These are phyloP conservation scores for Aspergillus incahuasiensis DNA, from an alignment of 495 filamentous ascomycete genomes.

Conservation along the genomic window DNA sequence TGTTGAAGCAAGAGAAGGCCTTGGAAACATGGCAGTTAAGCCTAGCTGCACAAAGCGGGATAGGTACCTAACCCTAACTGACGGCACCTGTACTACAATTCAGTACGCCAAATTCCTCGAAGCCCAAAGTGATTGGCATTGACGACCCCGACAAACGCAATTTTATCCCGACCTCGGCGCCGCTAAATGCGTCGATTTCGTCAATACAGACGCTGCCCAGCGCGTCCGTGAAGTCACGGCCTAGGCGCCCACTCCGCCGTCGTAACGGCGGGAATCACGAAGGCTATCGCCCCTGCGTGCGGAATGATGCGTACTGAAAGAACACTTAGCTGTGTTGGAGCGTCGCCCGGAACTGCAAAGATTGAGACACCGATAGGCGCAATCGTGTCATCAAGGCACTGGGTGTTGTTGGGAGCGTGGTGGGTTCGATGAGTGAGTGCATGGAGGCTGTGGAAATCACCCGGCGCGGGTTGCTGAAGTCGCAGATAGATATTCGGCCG, in stretches of 20 bases:
- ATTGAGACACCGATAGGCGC: slow-evolving; percentile 43
- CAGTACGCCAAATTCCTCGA: slow-evolving; percentile 46
- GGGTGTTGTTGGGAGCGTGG: slow-evolving; percentile 41
- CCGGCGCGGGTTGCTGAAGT: slow-evolving; percentile 41
- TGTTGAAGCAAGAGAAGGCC: slow-evolving; percentile 47
- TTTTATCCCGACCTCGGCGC: slow-evolving; percentile 40
- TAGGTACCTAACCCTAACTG: background rate
- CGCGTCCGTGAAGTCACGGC: slow-evolving; percentile 38
- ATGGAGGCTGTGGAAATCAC: slow-evolving; percentile 49
- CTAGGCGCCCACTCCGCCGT: slow-evolving; percentile 42
- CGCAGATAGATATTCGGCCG: slow-evolving; percentile 38
- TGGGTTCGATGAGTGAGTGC: slow-evolving; percentile 48
- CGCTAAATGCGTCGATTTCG: slow-evolving; percentile 44
- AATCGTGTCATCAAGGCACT: slow-evolving; percentile 49
- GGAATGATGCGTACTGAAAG: slow-evolving; percentile 50
- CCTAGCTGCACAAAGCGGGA: background rate
- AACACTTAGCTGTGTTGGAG: slow-evolving; percentile 46
- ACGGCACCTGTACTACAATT: slow-evolving; percentile 19
- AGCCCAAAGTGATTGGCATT: slow-evolving; percentile 42
- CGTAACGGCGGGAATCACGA: slow-evolving; percentile 40
- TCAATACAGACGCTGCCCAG: slow-evolving; percentile 29
- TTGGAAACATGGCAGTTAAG: slow-evolving; percentile 45
- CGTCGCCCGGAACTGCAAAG: slow-evolving; percentile 38
- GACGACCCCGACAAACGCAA: slow-evolving; percentile 41
- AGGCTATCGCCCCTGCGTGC: slow-evolving; percentile 43